Percentiles rank a stretch among this genome's conserved stretches.
Evolutionary conservation across 2,329 filamentous ascomycete genomes (phyloP).

Genomic region (Hortaea sp.): DNA sequence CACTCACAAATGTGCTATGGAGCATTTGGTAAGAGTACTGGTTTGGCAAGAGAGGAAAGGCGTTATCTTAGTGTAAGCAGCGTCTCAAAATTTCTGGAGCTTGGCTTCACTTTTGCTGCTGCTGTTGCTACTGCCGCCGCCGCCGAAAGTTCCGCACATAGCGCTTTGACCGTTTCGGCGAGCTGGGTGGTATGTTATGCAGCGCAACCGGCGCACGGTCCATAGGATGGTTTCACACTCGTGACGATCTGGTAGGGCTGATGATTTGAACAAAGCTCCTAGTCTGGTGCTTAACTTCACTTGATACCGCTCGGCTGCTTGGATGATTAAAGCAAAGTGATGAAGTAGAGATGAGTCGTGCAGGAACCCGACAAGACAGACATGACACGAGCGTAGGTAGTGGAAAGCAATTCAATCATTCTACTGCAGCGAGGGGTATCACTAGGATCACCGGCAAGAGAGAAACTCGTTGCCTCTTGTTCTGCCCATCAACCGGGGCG

Average conservation of each 20-base stretch:
- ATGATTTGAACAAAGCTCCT: background rate
- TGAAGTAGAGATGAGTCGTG: no score
- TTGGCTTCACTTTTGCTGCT: background rate
- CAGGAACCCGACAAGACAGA: no score
- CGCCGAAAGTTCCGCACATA: no score
- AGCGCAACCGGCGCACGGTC: background rate
- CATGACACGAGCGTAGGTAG: no score
- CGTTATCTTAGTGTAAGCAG: no score
- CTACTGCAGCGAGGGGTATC: constrained; percentile 1
- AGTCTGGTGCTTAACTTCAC: background rate
- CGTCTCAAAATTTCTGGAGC: background rate
- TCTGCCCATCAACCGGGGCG: no score
- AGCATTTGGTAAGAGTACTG: background rate
- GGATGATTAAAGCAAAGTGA: background rate
- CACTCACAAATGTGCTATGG: background rate
- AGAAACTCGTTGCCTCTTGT: no score
- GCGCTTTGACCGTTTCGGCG: background rate
- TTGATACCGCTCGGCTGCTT: background rate
- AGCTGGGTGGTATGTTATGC: background rate
- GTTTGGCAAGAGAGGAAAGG: no score
- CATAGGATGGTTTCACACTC: background rate
- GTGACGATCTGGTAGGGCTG: background rate
- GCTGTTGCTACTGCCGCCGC: no score
- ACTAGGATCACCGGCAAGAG: no score
- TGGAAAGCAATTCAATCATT: background rate